phyloP scores from a whole-genome alignment of 2,329 filamentous ascomycete species.

The Phyllosticta citribraziliensis region DNA sequence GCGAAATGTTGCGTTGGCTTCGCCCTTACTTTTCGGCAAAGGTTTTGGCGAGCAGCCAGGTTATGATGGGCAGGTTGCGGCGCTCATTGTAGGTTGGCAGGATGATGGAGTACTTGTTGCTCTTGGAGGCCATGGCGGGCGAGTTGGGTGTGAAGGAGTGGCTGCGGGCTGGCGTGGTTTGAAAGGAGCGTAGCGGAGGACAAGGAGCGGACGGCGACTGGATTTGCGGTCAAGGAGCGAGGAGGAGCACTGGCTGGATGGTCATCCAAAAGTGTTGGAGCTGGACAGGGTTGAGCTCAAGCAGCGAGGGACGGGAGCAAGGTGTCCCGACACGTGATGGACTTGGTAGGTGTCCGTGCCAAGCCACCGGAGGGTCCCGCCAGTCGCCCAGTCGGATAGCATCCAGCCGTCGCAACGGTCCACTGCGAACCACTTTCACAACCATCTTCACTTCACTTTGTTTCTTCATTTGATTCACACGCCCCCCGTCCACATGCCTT shows the following conservation, averaged over 20 bases:
- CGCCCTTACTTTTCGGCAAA: slow-evolving; percentile 71
- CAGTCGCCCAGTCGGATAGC: not conserved
- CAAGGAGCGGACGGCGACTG: slow-evolving; percentile 5
- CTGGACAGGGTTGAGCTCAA: not conserved
- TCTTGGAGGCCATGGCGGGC: slow-evolving; percentile 8
- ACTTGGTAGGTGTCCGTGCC: not conserved
- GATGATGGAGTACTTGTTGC: slow-evolving; percentile 81
- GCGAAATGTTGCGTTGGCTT: slow-evolving; percentile 35
- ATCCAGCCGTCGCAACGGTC: not conserved
- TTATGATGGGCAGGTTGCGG: slow-evolving; percentile 89
- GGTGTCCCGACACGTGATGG: not conserved
- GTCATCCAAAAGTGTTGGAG: not conserved
- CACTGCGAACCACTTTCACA: not conserved
- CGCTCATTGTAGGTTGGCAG: slow-evolving; percentile 98
- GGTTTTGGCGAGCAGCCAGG: slow-evolving; percentile 85
- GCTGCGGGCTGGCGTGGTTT: not conserved
- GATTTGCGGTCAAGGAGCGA: not conserved
- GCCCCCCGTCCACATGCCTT: not conserved
- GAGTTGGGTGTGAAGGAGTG: not conserved
- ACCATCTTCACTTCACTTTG: not conserved
- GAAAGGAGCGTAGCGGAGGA: not conserved
- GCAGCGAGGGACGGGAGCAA: not conserved
- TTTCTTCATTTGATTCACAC: not conserved
- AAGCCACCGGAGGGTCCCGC: not conserved
- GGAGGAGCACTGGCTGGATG: not conserved